Evolutionary conservation across 306 rosid genomes (phyloP).

Genomic region (Cicer judaicum): DNA sequence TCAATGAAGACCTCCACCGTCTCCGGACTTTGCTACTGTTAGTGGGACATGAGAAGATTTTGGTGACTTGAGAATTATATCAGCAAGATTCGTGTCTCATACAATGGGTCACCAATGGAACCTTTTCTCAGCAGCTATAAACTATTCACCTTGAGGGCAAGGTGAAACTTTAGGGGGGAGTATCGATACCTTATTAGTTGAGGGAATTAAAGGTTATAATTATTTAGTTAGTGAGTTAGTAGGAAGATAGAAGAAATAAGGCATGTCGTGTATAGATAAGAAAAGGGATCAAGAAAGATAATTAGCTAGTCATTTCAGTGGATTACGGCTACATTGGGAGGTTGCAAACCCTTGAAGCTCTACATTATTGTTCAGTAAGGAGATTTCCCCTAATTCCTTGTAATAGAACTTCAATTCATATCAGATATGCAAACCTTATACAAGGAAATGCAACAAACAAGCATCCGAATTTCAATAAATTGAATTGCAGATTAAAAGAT

Average conservation of each 20-base stretch:
- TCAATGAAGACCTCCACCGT: background rate
- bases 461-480: conserved; percentile 21
- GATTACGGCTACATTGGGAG: background rate
- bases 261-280: background rate
- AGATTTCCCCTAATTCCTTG: background rate
- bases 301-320: conserved; percentile 4
- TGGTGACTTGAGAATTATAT: background rate
- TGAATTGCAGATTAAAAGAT: conserved; percentile 35
- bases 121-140: background rate
- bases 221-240: background rate
- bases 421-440: conserved; percentile 5
- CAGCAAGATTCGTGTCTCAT: background rate
- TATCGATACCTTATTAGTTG: background rate
- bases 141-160: background rate
- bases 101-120: background rate
- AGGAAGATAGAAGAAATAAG: background rate
- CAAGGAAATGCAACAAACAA: conserved; percentile 8
- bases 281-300: background rate
- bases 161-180: background rate
- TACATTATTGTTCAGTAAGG: background rate
- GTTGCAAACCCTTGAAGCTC: background rate
- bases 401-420: background rate
- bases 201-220: background rate
- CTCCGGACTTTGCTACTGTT: background rate
- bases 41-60: background rate